Percentiles rank a stretch among this genome's conserved stretches.
Conservation (phyloP, 2,329 filamentous ascomycete genomes). For the Trichoderma guizhouense region DNA sequence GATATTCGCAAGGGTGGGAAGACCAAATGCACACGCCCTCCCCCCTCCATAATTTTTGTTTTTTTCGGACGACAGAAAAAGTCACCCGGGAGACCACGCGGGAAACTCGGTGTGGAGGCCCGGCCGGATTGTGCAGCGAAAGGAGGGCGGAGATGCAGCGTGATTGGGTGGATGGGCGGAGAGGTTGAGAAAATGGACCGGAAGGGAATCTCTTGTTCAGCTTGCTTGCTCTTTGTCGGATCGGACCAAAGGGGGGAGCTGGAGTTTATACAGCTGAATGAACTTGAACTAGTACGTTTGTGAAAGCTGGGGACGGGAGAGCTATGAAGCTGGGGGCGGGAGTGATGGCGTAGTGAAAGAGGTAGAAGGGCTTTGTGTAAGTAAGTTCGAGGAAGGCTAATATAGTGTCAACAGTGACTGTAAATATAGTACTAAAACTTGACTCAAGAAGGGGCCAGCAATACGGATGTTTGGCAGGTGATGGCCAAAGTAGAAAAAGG, state of each 20-base stretch:
- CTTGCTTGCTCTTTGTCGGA: neutral
- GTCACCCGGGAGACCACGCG: slow-evolving; percentile 15
- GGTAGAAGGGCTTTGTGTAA: neutral
- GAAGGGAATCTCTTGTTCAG: neutral
- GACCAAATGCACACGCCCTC: neutral
- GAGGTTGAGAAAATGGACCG: slow-evolving; percentile 12
- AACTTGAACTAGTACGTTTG: neutral
- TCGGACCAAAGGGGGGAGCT: neutral
- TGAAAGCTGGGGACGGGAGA: neutral
- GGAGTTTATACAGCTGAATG: neutral
- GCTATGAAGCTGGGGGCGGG: neutral
- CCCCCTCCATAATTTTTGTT: neutral
- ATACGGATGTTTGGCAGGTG: neutral
- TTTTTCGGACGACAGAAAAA: neutral
- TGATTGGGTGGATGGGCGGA: neutral
- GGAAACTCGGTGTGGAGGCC: slow-evolving; percentile 11
- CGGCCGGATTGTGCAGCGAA: neutral
- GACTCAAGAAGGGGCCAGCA: neutral
- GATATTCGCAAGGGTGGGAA: neutral
- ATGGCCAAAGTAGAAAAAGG: neutral
- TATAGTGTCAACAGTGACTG: neutral
- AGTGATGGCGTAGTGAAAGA: neutral
- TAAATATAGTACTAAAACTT: neutral
- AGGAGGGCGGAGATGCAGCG: neutral
- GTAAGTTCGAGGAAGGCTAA: neutral